Base-by-base conservation (phyloP, 1,139 yeast species). In the Arxiozyma slooffiae region DNA sequence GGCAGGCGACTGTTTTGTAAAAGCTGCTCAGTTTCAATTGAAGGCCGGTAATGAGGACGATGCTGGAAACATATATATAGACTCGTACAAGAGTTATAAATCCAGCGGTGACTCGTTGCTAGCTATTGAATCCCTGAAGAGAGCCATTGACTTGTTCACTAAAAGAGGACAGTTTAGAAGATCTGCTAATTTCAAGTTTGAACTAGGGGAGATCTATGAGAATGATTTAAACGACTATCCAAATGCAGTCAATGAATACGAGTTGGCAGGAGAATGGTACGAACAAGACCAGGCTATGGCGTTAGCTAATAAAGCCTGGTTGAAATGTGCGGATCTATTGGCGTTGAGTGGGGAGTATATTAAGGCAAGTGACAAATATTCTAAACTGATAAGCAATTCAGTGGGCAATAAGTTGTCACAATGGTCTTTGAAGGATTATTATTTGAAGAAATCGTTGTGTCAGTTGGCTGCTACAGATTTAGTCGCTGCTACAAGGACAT, bases 231-330 rank as follows among this genome's bases (percentile, higher is more conserved):
- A 78, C 50, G 95, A 90, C 62, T 68, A 71, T 24, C 73, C 75
- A 18, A 78, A 78, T 57, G 97, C 98, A 3, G 76, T 85, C 50
- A 75, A 76, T 53, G 80, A 92, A 30, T 92, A 85, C 67, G 95
- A 89, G 64, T 86, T 85, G 60, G 97, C 98, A 5, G 97, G 96
- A 41, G 97, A 94, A 63, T 92, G 96, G 87, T 89, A 85, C 66
- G 79, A 81, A 53, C 89, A 94, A 55, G 98, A 92, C 69, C 92
- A 88, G 54, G 97, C 98, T 0, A 85, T 84, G 57, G 95, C 97
- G 8, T 62, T 92, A 53, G 81, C 96, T 36, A 89, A 82, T 69
- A 92, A 92, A 70, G 89, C 95, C 24, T 86, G 78, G 60, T 72
- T 90, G 60, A 88, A 88, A 68, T 86, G 92, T 58, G 98, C 97